A percentile compares a stretch with the other conserved stretches of the same genome.
Evolutionary conservation across 805 yeast genomes (phyloP).

Genomic region (Wickerhamomyces sydowiorum): DNA sequence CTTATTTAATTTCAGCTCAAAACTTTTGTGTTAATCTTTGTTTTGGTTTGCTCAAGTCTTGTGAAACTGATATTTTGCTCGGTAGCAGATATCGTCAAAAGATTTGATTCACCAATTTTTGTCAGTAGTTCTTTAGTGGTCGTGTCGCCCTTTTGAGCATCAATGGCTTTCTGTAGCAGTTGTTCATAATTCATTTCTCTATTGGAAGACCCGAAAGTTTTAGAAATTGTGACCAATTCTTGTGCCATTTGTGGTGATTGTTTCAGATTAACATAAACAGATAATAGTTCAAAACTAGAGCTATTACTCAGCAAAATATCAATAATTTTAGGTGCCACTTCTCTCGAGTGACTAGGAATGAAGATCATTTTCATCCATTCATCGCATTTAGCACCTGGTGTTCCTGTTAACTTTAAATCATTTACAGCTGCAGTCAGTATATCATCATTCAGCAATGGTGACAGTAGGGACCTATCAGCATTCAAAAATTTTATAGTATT

Average conservation of each 20-base stretch:
- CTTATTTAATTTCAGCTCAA: too few relatives aligned
- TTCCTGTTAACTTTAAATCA: too few relatives aligned
- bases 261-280: not conserved
- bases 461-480: not conserved
- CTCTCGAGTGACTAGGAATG: not conserved
- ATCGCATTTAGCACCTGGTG: not conserved
- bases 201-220: not conserved
- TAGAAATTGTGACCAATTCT: not conserved
- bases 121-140: not conserved
- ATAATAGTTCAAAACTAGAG: not conserved
- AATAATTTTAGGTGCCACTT: not conserved
- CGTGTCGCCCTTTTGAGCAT: not conserved
- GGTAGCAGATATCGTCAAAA: not conserved
- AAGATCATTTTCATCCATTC: not conserved
- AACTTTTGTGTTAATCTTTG: not conserved
- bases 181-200: slow-evolving; percentile 20
- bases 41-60: not conserved
- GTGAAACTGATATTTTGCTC: not conserved
- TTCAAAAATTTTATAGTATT: not conserved
- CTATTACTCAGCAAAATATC: not conserved
- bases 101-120: not conserved
- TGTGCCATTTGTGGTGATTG: not conserved
- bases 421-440: not conserved
- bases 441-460: not conserved
- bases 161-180: slow-evolving; percentile 19